Percentiles rank a stretch among this genome's conserved stretches.
Evolutionary conservation across 192 early-diverging fungal species (phyloP).

Genomic region (Coemansia sp.): DNA sequence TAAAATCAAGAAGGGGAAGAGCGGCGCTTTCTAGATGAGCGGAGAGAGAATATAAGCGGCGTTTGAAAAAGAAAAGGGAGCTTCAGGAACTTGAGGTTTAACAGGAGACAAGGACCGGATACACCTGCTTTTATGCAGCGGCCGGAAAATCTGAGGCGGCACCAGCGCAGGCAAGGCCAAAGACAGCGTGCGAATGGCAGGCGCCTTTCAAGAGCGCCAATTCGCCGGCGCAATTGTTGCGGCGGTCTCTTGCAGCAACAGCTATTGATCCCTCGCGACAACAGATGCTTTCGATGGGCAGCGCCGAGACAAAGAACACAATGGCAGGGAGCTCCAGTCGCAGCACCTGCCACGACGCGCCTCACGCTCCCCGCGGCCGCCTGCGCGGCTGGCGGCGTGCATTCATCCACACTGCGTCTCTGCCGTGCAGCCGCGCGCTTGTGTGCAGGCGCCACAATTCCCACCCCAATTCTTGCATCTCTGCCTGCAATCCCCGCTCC

Average conservation of each 20-base stretch:
- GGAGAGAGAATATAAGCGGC: not conserved
- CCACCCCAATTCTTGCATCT: constrained; percentile 10
- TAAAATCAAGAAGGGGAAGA: not conserved
- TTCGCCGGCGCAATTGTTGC: not conserved
- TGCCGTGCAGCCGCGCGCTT: constrained; percentile 24
- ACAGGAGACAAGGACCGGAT: not conserved
- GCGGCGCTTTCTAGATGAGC: not conserved
- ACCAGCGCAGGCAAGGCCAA: not conserved
- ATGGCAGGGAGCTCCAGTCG: constrained; percentile 4
- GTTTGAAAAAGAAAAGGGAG: not conserved
- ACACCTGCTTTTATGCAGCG: not conserved
- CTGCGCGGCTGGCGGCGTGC: constrained; percentile 3
- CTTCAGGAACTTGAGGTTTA: not conserved
- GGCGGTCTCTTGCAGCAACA: not conserved
- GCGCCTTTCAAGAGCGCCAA: not conserved
- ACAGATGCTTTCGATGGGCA: constrained; percentile 2
- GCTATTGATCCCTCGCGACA: constrained; percentile 8
- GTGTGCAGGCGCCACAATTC: constrained; percentile 13
- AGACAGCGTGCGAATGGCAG: not conserved
- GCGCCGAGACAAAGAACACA: not conserved
- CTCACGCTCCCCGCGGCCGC: constrained; percentile 6
- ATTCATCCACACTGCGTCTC: constrained; percentile 4
- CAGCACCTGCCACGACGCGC: constrained; percentile 16
- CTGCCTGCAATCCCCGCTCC: constrained; percentile 9
- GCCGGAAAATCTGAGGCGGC: too few species aligned